phyloP scores from a whole-genome alignment of 768 basidiomycete species.

The Naganishia kalamii region DNA sequence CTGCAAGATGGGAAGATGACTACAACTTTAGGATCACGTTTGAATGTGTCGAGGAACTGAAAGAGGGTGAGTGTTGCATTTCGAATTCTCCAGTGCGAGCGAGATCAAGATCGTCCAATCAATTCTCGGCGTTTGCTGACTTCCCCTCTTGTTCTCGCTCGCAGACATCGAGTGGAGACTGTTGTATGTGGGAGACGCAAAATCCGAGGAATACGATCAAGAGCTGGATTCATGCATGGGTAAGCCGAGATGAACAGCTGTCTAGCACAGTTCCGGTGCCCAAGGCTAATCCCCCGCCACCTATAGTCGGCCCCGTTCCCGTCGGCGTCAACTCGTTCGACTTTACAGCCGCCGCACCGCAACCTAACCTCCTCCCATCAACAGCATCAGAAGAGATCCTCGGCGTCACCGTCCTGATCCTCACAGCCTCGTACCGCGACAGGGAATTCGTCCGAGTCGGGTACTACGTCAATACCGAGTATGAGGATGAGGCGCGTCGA shows the following conservation, averaged over 20 bases:
- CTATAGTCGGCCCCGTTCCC: conserved; percentile 81
- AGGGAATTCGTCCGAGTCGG: conserved; percentile 99
- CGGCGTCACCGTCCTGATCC: conserved; percentile 92
- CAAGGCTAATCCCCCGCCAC: neutral
- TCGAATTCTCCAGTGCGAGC: too few relatives aligned
- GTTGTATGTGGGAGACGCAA: conserved; percentile 92
- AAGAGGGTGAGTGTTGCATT: conserved; percentile 61
- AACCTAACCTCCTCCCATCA: conserved; percentile 71
- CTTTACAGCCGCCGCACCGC: conserved; percentile 80
- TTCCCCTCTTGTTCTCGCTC: neutral
- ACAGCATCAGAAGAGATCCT: conserved; percentile 68
- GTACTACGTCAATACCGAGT: conserved; percentile 98
- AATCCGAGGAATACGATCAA: conserved; percentile 84
- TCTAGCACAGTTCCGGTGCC: neutral
- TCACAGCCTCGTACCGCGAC: conserved; percentile 91
- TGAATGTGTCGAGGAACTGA: conserved; percentile 84
- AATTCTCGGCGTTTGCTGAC: neutral
- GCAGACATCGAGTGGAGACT: conserved; percentile 96
- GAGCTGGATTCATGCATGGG: conserved; percentile 90
- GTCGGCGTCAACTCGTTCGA: conserved; percentile 96
- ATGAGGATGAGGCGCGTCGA: conserved; percentile 89
- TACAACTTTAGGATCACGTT: conserved; percentile 95
- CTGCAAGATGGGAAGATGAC: conserved; percentile 79
- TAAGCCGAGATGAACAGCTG: too few relatives aligned
- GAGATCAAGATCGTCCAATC: too few relatives aligned